Evolutionary conservation across 1,139 yeast species (phyloP).

Genomic region (Geotrichum fermentans): DNA sequence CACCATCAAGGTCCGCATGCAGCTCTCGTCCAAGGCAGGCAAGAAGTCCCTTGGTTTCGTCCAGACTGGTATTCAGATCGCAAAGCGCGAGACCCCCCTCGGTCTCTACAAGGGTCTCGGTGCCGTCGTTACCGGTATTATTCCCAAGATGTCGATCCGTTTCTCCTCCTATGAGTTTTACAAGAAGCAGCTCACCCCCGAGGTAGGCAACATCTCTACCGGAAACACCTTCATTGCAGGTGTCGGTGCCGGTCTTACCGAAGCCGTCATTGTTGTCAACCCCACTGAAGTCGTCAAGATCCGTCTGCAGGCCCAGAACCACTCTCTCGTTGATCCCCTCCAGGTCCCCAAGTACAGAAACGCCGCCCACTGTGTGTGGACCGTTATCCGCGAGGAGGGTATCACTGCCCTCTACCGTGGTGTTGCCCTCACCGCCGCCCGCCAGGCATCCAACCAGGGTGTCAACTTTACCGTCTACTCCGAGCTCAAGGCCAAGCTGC

Average conservation of each 20-base stretch:
- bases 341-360: constrained; percentile 81
- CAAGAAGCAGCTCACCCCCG: constrained; percentile 59
- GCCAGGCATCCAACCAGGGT: constrained; percentile 98
- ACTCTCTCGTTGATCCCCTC: constrained; percentile 78
- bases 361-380: constrained; percentile 85
- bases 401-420: constrained; percentile 86
- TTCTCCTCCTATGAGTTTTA: constrained; percentile 90
- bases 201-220: constrained; percentile 63
- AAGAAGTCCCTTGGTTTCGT: constrained; percentile 79
- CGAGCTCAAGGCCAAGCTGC: constrained; percentile 67
- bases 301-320: constrained; percentile 92
- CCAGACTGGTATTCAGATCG: constrained; percentile 74
- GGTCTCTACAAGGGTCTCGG: constrained; percentile 94
- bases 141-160: constrained; percentile 96
- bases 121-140: constrained; percentile 94
- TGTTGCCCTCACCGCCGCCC: constrained; percentile 90
- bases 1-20: constrained; percentile 96
- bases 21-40: constrained; percentile 53
- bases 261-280: constrained; percentile 89
- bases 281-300: constrained; percentile 98
- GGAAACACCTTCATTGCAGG: constrained; percentile 76
- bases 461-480: constrained; percentile 96
- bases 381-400: constrained; percentile 89
- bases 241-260: constrained; percentile 96
- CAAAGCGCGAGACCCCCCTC: constrained; percentile 71